Evolutionary conservation across 2,329 filamentous ascomycete species (phyloP).

Genomic region (Beauveria pseudobassiana): DNA sequence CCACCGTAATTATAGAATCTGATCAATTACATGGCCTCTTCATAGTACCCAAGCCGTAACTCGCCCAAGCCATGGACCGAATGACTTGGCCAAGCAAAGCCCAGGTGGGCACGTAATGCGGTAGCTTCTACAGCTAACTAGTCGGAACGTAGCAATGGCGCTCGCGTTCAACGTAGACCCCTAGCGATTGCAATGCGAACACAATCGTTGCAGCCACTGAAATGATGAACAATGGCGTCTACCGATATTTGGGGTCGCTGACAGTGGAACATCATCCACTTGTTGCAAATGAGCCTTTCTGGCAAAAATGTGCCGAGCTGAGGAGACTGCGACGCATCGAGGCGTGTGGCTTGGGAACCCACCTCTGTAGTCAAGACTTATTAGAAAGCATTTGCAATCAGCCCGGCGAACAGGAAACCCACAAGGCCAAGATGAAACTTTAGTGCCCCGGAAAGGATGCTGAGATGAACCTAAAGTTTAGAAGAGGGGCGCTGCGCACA

Average conservation of each 20-base stretch:
- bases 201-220: not conserved
- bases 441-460: not conserved
- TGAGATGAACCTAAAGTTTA: not conserved
- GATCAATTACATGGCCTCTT: too few relatives aligned
- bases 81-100: too few relatives aligned
- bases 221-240: not conserved
- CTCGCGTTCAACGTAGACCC: not conserved
- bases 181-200: not conserved
- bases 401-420: not conserved
- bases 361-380: not conserved
- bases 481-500: too few relatives aligned
- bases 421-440: not conserved
- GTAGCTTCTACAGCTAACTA: not conserved
- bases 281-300: not conserved
- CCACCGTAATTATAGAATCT: not conserved
- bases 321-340: not conserved
- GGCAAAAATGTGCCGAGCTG: constrained; percentile 2
- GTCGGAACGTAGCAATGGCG: not conserved
- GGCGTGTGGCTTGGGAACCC: constrained; percentile 1
- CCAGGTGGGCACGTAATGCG: not conserved
- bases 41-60: too few relatives aligned
- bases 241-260: not conserved
- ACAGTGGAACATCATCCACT: not conserved
- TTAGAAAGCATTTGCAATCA: constrained; percentile 9
- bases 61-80: too few relatives aligned